phyloP scores from a whole-genome alignment of 2,329 filamentous ascomycete species.

The Colletotrichum lini region DNA sequence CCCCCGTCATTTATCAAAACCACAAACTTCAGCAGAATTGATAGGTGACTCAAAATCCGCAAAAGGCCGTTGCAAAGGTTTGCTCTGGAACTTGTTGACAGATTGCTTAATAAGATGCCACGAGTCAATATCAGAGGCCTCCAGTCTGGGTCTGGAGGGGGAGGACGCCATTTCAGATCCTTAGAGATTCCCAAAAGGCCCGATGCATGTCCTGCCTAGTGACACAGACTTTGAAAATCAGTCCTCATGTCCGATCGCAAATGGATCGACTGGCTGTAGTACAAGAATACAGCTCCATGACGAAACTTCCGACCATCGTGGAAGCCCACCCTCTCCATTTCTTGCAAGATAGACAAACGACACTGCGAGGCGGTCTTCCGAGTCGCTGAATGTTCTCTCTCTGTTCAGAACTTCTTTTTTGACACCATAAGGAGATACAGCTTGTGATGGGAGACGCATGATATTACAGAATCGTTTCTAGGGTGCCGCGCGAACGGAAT shows the following conservation, averaged over 20 bases:
- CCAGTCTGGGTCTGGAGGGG: neutral
- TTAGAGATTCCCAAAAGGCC: neutral
- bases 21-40: neutral
- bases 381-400: neutral
- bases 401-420: neutral
- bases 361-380: neutral
- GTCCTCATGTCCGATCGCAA: neutral
- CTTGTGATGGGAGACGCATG: neutral
- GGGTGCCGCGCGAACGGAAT: neutral
- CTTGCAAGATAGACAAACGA: neutral
- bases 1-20: neutral
- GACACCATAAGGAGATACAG: neutral
- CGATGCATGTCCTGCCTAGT: neutral
- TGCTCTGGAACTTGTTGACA: neutral
- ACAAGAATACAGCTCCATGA: neutral
- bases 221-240: neutral
- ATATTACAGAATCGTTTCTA: neutral
- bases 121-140: neutral
- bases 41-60: neutral
- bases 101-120: neutral
- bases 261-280: neutral
- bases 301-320: neutral
- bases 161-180: neutral
- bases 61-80: neutral
- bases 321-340: neutral